Percentiles rank a stretch among this genome's conserved stretches.
phyloP scores from a whole-genome alignment of 2,329 filamentous ascomycete species.

The Phaeomoniella chlamydospora region DNA sequence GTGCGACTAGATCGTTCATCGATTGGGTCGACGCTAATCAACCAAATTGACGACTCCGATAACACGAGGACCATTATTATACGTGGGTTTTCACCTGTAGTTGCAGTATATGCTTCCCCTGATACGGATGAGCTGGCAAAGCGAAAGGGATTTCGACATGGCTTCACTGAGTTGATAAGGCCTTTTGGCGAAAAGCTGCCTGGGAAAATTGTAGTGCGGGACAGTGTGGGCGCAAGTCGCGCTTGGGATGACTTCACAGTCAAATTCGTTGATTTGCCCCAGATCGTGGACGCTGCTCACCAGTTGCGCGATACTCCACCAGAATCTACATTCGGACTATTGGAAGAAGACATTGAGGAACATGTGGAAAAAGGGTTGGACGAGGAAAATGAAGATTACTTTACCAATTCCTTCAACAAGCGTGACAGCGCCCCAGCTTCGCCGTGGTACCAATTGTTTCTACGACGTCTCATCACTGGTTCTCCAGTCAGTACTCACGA shows the following conservation, averaged over 20 bases:
- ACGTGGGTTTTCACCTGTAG: slow-evolving; percentile 74
- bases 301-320: background rate
- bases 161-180: slow-evolving; percentile 70
- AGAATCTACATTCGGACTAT: slow-evolving; percentile 4
- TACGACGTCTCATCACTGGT: slow-evolving; percentile 69
- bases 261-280: slow-evolving; percentile 62
- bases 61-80: slow-evolving; percentile 55
- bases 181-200: slow-evolving; percentile 82
- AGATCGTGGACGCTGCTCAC: slow-evolving; percentile 5
- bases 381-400: background rate
- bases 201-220: slow-evolving; percentile 78
- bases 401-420: background rate
- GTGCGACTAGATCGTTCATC: slow-evolving; percentile 31
- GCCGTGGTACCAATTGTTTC: slow-evolving; percentile 72
- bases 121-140: slow-evolving; percentile 70
- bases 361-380: background rate
- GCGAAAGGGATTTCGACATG: slow-evolving; percentile 71
- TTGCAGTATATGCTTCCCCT: slow-evolving; percentile 72
- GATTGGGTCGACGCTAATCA: slow-evolving; percentile 32
- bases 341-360: slow-evolving; percentile 8
- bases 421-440: slow-evolving; percentile 37
- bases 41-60: slow-evolving; percentile 35
- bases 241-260: slow-evolving; percentile 83
- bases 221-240: slow-evolving; percentile 73
- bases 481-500: slow-evolving; percentile 71